Evolutionary conservation across 768 basidiomycete genomes (phyloP).

Genomic region (Mycena maculata): DNA sequence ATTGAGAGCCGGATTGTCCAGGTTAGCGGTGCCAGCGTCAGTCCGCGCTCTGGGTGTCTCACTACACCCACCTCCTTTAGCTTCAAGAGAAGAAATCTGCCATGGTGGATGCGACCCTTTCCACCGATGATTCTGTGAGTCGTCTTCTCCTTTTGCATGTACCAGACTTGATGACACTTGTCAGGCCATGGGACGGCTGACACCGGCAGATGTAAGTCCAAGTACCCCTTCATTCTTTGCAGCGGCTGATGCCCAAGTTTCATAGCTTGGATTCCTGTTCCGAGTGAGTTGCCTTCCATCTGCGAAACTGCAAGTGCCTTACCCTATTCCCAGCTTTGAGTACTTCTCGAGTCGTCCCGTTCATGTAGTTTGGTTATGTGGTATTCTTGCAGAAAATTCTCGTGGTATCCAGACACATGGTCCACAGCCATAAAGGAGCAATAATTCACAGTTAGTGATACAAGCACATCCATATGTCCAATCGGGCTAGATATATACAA

Average conservation of each 20-base stretch:
- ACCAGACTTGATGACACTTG: slow-evolving; percentile 26
- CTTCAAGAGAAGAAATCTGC: slow-evolving; percentile 98
- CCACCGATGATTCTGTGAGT: slow-evolving; percentile 80
- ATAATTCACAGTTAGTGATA: slow-evolving; percentile 15
- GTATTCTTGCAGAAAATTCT: background rate
- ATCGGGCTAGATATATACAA: no score
- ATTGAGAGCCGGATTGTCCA: slow-evolving; percentile 97
- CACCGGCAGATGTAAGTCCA: slow-evolving; percentile 78
- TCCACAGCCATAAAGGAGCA: background rate
- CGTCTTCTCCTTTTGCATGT: background rate
- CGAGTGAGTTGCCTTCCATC: slow-evolving; percentile 51
- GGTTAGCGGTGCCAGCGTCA: slow-evolving; percentile 46
- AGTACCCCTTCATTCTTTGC: background rate
- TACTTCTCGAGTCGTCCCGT: no score
- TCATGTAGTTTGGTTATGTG: background rate
- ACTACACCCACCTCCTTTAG: slow-evolving; percentile 45
- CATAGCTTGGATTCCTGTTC: slow-evolving; percentile 68
- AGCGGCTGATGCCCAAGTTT: slow-evolving; percentile 25
- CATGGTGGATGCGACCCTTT: slow-evolving; percentile 91
- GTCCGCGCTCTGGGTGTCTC: background rate
- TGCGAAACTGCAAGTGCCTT: background rate
- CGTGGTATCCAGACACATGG: background rate
- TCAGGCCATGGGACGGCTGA: slow-evolving; percentile 93
- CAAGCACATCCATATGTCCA: background rate
- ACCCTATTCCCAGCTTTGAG: slow-evolving; percentile 17